Percentiles rank a stretch among this genome's conserved stretches.
These are phyloP conservation scores for Lumnitzera racemosa DNA, from an alignment of 345 rosid species.

Conservation along the genomic window DNA sequence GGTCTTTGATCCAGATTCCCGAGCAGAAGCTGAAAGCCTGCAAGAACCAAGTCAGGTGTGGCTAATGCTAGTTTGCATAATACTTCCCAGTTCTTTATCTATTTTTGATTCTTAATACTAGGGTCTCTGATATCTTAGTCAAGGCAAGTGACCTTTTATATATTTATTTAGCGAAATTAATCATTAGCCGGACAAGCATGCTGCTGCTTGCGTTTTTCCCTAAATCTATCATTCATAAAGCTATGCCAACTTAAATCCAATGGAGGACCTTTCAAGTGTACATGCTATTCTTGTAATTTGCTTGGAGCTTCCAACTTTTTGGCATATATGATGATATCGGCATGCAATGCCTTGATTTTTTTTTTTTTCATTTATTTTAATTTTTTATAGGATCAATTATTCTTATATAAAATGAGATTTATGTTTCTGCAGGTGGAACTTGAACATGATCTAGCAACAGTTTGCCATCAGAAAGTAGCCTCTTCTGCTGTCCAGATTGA, in stretches of 20 bases:
- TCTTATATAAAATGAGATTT: constrained; percentile 5
- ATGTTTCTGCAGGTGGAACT: constrained; percentile 6
- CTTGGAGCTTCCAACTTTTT: too few relatives aligned
- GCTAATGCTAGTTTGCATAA: constrained; percentile 1
- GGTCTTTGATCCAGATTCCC: constrained; percentile 8
- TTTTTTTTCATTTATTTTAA: too few relatives aligned
- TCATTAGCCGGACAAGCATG: too few relatives aligned
- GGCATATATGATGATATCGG: too few relatives aligned
- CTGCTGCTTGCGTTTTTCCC: too few relatives aligned
- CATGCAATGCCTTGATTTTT: too few relatives aligned
- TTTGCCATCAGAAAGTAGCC: constrained; percentile 13
- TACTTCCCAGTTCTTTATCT: constrained; percentile 5
- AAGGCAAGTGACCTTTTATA: too few relatives aligned
- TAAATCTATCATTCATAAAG: too few relatives aligned
- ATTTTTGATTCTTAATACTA: constrained; percentile 2
- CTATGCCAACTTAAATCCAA: too few relatives aligned
- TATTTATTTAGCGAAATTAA: too few relatives aligned
- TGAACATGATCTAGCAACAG: constrained; percentile 2
- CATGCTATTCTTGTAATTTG: too few relatives aligned
- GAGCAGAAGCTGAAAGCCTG: constrained; percentile 15
- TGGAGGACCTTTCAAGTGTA: too few relatives aligned
- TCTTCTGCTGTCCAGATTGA: constrained; percentile 29
- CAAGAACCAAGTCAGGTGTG: constrained; percentile 19
- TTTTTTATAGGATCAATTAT: background rate
- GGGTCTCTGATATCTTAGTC: background rate